These are phyloP conservation scores for Oidiodendron maius DNA, from an alignment of 495 filamentous ascomycete genomes.

Conservation along the genomic window DNA sequence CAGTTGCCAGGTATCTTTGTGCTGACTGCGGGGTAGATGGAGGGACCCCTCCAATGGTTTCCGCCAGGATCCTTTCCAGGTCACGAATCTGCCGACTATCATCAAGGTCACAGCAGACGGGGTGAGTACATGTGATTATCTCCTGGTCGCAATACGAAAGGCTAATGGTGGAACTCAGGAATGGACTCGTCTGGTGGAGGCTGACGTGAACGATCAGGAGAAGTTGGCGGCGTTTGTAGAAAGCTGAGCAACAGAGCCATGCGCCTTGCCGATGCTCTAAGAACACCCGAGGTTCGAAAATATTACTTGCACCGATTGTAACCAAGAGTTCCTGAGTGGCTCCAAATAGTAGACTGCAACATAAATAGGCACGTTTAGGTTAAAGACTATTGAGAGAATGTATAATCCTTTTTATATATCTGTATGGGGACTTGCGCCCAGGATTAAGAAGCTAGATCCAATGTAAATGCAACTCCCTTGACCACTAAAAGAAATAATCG, in stretches of 20 bases:
- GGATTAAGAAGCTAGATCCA: no score
- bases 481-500: background rate
- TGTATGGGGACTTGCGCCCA: no score
- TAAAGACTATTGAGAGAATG: no score
- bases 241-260: no score
- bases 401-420: no score
- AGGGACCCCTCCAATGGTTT: background rate
- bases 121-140: background rate
- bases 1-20: background rate
- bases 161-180: background rate
- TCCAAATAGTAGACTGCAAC: no score
- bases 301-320: no score
- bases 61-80: background rate
- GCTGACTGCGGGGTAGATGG: background rate
- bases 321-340: no score
- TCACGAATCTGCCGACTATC: background rate
- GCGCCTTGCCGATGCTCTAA: no score
- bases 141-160: background rate
- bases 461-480: background rate
- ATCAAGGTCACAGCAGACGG: background rate
- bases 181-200: background rate
- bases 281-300: no score
- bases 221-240: background rate
- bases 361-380: no score
- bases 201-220: background rate